phyloP scores from a whole-genome alignment of 306 rosid genomes.

The Rosa multiflora region DNA sequence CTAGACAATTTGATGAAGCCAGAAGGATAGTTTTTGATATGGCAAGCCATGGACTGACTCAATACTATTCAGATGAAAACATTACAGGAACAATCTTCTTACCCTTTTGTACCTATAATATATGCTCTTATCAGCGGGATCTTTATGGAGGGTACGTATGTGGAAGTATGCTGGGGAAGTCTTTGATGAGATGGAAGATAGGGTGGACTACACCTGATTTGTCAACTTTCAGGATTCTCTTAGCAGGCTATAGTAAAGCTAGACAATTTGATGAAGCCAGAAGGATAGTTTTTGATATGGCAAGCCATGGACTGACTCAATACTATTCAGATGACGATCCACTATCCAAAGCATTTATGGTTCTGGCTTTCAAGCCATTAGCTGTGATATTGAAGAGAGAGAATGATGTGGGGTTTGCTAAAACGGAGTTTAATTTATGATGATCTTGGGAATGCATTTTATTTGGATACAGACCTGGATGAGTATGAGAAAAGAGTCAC shows the following conservation, averaged over 20 bases:
- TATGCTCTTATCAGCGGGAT: slow-evolving; percentile 70
- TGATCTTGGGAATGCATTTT: slow-evolving; percentile 83
- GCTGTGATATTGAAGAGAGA: slow-evolving; percentile 76
- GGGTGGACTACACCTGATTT: slow-evolving; percentile 54
- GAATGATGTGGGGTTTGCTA: slow-evolving; percentile 49
- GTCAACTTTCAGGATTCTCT: slow-evolving; percentile 64
- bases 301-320: slow-evolving; percentile 44
- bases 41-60: too few relatives aligned
- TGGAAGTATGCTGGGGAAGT: slow-evolving; percentile 50
- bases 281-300: slow-evolving; percentile 59
- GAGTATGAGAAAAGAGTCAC: slow-evolving; percentile 60
- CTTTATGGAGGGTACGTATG: slow-evolving; percentile 52
- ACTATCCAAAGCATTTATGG: slow-evolving; percentile 56
- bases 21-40: too few relatives aligned
- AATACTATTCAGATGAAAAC: too few relatives aligned
- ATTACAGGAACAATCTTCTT: too few relatives aligned
- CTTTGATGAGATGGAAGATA: slow-evolving; percentile 80
- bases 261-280: slow-evolving; percentile 66
- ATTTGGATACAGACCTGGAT: slow-evolving; percentile 75
- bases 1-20: too few relatives aligned
- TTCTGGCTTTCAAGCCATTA: slow-evolving; percentile 69
- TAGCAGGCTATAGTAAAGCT: slow-evolving; percentile 83
- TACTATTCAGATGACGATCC: slow-evolving; percentile 50
- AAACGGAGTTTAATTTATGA: slow-evolving; percentile 67
- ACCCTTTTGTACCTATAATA: slow-evolving; percentile 42